Evolutionary conservation across 345 rosid species (phyloP), one percentile per base, ranked within the genome.

Genomic region (Rhodomyrtus tomentosa): DNA sequence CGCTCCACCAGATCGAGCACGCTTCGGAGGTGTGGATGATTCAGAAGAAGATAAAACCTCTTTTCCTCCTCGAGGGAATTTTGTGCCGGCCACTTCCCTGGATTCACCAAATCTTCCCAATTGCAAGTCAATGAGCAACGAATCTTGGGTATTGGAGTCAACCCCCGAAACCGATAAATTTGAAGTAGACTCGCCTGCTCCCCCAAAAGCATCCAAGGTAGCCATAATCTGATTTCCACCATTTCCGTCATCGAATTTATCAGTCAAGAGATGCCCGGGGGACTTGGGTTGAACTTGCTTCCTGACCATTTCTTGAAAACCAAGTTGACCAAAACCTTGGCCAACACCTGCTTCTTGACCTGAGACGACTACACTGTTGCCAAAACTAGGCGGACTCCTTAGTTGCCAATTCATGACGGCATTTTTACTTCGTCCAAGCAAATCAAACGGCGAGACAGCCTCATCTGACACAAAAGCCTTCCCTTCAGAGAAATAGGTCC

Each of bases 121-220:
- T 83, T 93, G 92, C 85, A 96, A 91, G 91, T 96, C 99, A 84
- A 94, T 88, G 58, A 92, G 87, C 24, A 90, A 84, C 76, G 90
- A 90, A 85, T 88, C 94, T n/a, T 83, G 86, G 62, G 86, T 84
- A 18, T 86, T 84, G 25, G 90, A 50, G 79, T 62, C 85, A 50
- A 50, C 83, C 56, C 27, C 83, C 0, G 76, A 68, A 21, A 68
- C 76, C 6, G 76, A 68, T 16, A 68, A 32, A 32, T 68, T 68
- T 16, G 76, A 62, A 62, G 76, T 68, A 22, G 76, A 32, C 24
- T 68, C 76, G 12, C 18, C 76, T 68, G 36, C 76, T 68, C 24
- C 76, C 74, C 45, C 76, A 76, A 55, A 38, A 24, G 51, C 59
- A 79, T 50, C 29, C 29, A 40, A 29, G 81, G 87, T 22, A 84